These are phyloP conservation scores for Cyphellophora attinorum DNA, from an alignment of 2,329 filamentous ascomycete species.

Conservation along the genomic window DNA sequence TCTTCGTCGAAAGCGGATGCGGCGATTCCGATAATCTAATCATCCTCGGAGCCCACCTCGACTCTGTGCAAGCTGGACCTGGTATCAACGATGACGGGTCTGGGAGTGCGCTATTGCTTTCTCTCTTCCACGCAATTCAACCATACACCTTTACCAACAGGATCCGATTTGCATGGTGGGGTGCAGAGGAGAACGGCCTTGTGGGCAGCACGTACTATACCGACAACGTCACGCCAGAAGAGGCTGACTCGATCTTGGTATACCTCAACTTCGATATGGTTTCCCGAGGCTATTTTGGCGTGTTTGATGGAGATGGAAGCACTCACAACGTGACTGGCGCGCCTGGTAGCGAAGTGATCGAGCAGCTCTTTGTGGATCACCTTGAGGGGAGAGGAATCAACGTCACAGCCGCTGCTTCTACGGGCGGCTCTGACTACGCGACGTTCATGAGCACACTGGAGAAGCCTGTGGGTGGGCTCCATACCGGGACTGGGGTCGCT, in stretches of 20 bases:
- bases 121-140: conserved; percentile 51
- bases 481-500: conserved; percentile 62
- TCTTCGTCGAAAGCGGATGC: conserved; percentile 49
- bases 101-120: conserved; percentile 51
- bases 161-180: conserved; percentile 58
- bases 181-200: conserved; percentile 53
- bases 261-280: conserved; percentile 68
- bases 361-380: conserved; percentile 58
- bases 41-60: conserved; percentile 51
- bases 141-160: conserved; percentile 64
- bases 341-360: conserved; percentile 57
- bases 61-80: conserved; percentile 51
- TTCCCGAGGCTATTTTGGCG: conserved; percentile 47
- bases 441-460: conserved; percentile 65
- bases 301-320: conserved; percentile 49
- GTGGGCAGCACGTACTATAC: conserved; percentile 52
- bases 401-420: conserved; percentile 63
- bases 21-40: conserved; percentile 51
- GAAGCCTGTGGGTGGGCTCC: conserved; percentile 63
- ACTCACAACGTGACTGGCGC: conserved; percentile 45
- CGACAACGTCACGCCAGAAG: conserved; percentile 27
- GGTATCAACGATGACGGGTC: conserved; percentile 74
- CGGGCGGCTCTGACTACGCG: conserved; percentile 71
- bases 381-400: conserved; percentile 53
- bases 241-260: conserved; percentile 51